phyloP scores from a whole-genome alignment of 495 filamentous ascomycete species.

The Bathelium albidoporum region DNA sequence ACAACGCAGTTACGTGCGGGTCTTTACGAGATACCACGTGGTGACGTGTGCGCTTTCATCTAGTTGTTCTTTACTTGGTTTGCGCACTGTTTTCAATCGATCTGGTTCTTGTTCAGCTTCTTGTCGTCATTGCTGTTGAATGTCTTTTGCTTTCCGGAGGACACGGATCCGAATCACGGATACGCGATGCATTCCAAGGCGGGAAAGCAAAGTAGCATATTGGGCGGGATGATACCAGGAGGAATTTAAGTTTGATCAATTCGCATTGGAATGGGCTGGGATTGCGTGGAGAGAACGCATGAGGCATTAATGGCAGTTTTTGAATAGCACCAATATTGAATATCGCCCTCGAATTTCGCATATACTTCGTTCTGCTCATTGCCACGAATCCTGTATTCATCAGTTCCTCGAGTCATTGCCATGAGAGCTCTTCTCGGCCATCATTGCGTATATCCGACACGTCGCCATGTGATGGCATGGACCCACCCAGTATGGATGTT shows the following conservation, averaged over 20 bases:
- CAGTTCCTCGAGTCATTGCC: no score
- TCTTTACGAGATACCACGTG: not conserved
- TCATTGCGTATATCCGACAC: no score
- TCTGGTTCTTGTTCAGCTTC: not conserved
- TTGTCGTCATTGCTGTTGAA: not conserved
- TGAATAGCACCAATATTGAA: not conserved
- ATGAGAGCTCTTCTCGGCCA: no score
- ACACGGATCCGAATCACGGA: no score
- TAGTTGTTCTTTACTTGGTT: not conserved
- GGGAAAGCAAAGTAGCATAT: not conserved
- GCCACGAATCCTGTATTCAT: no score
- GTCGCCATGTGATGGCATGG: no score
- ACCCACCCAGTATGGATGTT: no score
- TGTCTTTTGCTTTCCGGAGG: not conserved
- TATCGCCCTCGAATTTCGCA: not conserved
- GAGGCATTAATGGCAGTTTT: not conserved
- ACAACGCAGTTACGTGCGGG: not conserved
- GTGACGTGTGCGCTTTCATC: not conserved
- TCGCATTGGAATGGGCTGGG: constrained; percentile 1
- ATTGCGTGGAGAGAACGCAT: not conserved
- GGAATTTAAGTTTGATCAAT: not conserved
- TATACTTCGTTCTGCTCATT: no score
- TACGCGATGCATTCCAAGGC: not conserved
- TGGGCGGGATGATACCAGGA: constrained; percentile 2
- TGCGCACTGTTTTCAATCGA: not conserved